Base-by-base conservation (phyloP, 2,329 filamentous ascomycete species). In the Ophiostoma australiae region DNA sequence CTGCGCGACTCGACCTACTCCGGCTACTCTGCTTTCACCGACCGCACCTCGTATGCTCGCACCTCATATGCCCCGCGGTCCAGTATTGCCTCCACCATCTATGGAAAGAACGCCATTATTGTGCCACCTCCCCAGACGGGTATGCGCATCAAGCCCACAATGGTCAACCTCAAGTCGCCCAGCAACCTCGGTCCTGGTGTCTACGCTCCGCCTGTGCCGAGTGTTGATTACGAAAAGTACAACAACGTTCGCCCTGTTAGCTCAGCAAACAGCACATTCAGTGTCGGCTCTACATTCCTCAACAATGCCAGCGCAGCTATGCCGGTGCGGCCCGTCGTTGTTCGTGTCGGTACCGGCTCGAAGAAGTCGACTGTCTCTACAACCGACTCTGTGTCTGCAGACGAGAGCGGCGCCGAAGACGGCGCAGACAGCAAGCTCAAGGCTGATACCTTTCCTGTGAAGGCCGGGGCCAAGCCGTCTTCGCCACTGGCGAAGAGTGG, bases 1-100 rank as follows among this genome's bases (percentile, higher is more conserved):
- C 85, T 97, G 66, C 91, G 94, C 74, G 93, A 96, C 80, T 97
- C 93, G 7, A 94, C 93, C 15, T 97, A 94, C 81, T 96, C 93
- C 5, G 91, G 87, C 73, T 87, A 91, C 73, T 92, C 91, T 1
- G 84, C 83, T 68, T 86, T 84, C 75, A 85, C 84, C 41, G 87
- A 89, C 77, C 83, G 87, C 71, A 88, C 86, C 0, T 90, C 88
- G 0, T 87, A 84, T 72, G 87, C 87, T 44, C 82, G 83, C 52
- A 85, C 84, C 7, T 87, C 85, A 1, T 87, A 86, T 73, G 85
- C 85, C 1, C 85, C 86, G 44, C 85, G 89, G 71, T 89, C 86
- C 68, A 94, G 91, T 77, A 91, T 98, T 74, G 94, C 93, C 3
- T 97, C 94, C 0, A 97, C 94, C 27, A 93, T 97, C 70, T 98